Conservation (phyloP, 2,329 filamentous ascomycete genomes). For the Colletotrichum caudatum region DNA sequence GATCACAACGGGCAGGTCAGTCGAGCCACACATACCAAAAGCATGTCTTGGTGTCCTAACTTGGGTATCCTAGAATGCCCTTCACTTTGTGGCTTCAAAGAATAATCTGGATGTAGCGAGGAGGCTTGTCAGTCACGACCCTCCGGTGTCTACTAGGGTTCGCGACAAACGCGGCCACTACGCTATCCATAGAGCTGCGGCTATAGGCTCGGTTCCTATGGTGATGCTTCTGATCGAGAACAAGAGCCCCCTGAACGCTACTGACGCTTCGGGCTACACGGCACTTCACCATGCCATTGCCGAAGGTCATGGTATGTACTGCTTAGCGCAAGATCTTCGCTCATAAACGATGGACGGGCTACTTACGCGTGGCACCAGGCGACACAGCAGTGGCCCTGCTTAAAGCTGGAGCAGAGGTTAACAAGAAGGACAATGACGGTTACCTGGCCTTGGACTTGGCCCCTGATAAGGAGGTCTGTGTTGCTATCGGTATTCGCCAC, state of each 20-base stretch:
- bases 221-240: conserved; percentile 82
- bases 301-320: conserved; percentile 73
- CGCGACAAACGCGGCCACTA: conserved; percentile 92
- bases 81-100: conserved; percentile 95
- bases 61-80: conserved; percentile 71
- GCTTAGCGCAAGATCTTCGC: background rate
- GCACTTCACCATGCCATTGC: conserved; percentile 89
- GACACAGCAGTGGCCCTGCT: conserved; percentile 87
- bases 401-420: conserved; percentile 85
- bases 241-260: conserved; percentile 83
- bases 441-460: conserved; percentile 82
- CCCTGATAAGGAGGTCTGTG: conserved; percentile 82
- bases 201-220: conserved; percentile 89
- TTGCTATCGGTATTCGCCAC: background rate
- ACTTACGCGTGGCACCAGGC: conserved; percentile 56
- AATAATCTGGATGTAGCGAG: conserved; percentile 85
- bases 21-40: background rate
- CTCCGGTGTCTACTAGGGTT: conserved; percentile 78
- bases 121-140: conserved; percentile 78
- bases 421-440: conserved; percentile 80
- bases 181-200: conserved; percentile 90
- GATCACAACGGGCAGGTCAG: conserved; percentile 74
- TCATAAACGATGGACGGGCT: background rate
- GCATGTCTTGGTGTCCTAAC: background rate
- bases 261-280: conserved; percentile 85